A percentile compares a stretch with the other conserved stretches of the same genome.
phyloP scores from a whole-genome alignment of 129 eudicot genomes.

The Solidago caesia region DNA sequence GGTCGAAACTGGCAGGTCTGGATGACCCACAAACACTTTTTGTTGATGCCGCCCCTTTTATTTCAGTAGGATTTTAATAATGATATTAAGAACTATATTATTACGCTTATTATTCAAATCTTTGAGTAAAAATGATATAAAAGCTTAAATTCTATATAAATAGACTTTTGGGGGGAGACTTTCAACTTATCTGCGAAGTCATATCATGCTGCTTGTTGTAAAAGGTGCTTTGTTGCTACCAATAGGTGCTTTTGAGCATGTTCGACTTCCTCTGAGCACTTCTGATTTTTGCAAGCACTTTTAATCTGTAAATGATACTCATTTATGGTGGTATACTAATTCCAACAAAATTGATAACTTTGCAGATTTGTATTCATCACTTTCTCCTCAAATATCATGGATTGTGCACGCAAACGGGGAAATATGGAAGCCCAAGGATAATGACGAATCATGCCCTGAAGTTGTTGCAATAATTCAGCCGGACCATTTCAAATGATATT shows the following conservation, averaged over 20 bases:
- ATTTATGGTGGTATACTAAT: too few species aligned
- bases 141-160: too few species aligned
- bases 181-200: neutral
- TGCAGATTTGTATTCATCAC: conserved; percentile 69
- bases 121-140: too few species aligned
- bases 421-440: conserved; percentile 80
- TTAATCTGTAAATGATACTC: neutral
- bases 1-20: neutral
- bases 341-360: neutral
- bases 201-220: neutral
- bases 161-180: too few species aligned
- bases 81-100: neutral
- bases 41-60: neutral
- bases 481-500: conserved; percentile 64
- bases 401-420: conserved; percentile 82
- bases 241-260: neutral
- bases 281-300: neutral
- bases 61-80: too few species aligned
- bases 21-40: neutral
- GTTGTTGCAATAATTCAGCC: conserved; percentile 65
- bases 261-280: neutral
- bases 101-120: neutral
- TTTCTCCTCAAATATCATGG: conserved; percentile 94
- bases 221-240: neutral
- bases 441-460: conserved; percentile 64